phyloP scores from a whole-genome alignment of 2,329 filamentous ascomycete genomes.

The Aspergillus luchuensis region DNA sequence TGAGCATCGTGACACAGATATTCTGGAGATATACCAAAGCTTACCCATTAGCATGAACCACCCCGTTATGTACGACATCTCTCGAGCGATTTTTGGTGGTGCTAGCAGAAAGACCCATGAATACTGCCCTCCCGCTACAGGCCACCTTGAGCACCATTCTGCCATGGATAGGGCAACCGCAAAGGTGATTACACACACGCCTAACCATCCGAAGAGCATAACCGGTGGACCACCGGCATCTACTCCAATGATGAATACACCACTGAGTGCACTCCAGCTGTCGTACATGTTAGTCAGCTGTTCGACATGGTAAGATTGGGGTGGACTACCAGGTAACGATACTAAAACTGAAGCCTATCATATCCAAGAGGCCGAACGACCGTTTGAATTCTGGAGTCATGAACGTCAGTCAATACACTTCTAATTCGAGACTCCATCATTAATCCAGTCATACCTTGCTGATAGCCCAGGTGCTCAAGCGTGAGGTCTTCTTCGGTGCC shows the following conservation, averaged over 20 bases:
- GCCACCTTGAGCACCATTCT: constrained; percentile 57
- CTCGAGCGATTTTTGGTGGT: constrained; percentile 46
- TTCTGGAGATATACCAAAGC: not conserved
- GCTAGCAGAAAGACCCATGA: constrained; percentile 58
- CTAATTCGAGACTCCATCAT: not conserved
- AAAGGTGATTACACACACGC: constrained; percentile 51
- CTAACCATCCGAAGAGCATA: constrained; percentile 60
- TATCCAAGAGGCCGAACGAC: constrained; percentile 55
- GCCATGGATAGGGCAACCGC: constrained; percentile 58
- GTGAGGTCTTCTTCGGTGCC: constrained; percentile 28
- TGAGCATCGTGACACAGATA: not conserved
- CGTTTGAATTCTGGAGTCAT: constrained; percentile 52
- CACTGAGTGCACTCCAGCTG: constrained; percentile 56
- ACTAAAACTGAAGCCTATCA: constrained; percentile 59
- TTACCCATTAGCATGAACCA: constrained; percentile 47
- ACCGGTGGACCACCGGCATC: constrained; percentile 57
- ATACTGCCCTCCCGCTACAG: constrained; percentile 58
- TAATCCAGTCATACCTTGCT: constrained; percentile 26
- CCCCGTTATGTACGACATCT: constrained; percentile 46
- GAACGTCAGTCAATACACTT: not conserved
- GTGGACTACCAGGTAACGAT: constrained; percentile 55
- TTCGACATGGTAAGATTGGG: not conserved
- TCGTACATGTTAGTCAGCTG: not conserved
- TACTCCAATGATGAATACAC: constrained; percentile 57
- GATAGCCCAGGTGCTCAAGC: constrained; percentile 34